Evolutionary conservation across 208 protist species (phyloP).

Genomic region (Trypanosoma cruzi): DNA sequence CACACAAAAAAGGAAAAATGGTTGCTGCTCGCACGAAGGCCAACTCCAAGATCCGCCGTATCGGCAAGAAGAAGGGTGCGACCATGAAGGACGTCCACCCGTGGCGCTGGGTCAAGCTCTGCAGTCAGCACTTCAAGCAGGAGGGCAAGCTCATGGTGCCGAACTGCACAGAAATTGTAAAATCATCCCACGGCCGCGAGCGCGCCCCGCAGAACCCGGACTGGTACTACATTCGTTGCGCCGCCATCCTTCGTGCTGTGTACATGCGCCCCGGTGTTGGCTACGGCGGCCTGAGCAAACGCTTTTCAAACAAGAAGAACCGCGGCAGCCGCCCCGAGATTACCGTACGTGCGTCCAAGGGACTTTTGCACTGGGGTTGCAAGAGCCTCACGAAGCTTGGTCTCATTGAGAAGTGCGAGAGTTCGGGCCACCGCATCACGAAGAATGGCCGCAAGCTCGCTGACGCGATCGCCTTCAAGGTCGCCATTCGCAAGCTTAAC

Average conservation of each 20-base stretch:
- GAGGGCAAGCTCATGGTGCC: slow-evolving; percentile 94
- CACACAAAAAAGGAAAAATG: slow-evolving; percentile 16
- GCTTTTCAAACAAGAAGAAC: slow-evolving; percentile 94
- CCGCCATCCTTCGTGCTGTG: slow-evolving; percentile 96
- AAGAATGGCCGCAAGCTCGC: slow-evolving; percentile 93
- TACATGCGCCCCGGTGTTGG: slow-evolving; percentile 96
- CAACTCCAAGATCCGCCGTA: slow-evolving; percentile 82
- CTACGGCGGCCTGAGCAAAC: slow-evolving; percentile 93
- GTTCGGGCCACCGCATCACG: slow-evolving; percentile 93
- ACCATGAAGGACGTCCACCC: slow-evolving; percentile 95
- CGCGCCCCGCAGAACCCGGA: slow-evolving; percentile 97
- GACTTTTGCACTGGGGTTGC: slow-evolving; percentile 94
- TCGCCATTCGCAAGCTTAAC: slow-evolving; percentile 38
- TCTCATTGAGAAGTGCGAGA: slow-evolving; percentile 85
- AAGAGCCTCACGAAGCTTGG: slow-evolving; percentile 95
- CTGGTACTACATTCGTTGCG: slow-evolving; percentile 98
- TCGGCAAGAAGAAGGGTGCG: slow-evolving; percentile 91
- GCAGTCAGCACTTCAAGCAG: slow-evolving; percentile 96
- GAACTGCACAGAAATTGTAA: slow-evolving; percentile 97
- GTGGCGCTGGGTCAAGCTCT: slow-evolving; percentile 95
- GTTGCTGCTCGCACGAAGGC: slow-evolving; percentile 23
- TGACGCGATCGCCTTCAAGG: slow-evolving; percentile 95
- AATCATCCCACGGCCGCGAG: slow-evolving; percentile 96
- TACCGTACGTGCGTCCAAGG: slow-evolving; percentile 77
- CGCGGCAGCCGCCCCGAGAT: slow-evolving; percentile 89